A percentile compares a stretch with the other conserved stretches of the same genome.
Conservation (phyloP, 2,329 filamentous ascomycete species). For the Ramichloridium luteum region DNA sequence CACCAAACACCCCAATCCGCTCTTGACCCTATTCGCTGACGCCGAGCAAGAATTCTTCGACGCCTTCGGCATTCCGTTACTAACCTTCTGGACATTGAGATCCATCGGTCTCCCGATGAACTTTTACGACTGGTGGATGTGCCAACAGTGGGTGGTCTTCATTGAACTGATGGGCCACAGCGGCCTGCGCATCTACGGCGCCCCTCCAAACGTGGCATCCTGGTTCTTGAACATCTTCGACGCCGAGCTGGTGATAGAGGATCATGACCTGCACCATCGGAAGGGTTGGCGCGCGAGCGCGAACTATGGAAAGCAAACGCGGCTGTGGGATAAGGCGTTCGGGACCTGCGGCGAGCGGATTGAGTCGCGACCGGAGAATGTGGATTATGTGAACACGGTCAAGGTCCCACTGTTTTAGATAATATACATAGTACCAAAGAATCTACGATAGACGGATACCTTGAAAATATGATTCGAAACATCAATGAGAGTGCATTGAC, state of each 20-base stretch:
- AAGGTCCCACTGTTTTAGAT: conserved; percentile 9
- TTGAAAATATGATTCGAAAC: background rate
- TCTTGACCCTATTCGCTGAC: conserved; percentile 33
- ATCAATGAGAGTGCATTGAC: no score
- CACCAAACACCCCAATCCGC: conserved; percentile 34
- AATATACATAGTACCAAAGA: no score
- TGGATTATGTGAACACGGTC: conserved; percentile 7
- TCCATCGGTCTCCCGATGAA: conserved; percentile 31
- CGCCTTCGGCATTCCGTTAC: conserved; percentile 29
- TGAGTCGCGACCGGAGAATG: conserved; percentile 17
- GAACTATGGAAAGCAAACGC: conserved; percentile 31
- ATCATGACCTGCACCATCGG: conserved; percentile 31
- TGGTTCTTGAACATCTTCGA: conserved; percentile 25
- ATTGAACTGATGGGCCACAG: conserved; percentile 30
- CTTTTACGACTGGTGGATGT: conserved; percentile 39
- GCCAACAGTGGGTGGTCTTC: conserved; percentile 33
- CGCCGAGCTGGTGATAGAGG: conserved; percentile 32
- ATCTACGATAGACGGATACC: background rate
- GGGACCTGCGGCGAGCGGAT: conserved; percentile 24
- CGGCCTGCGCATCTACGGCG: conserved; percentile 28
- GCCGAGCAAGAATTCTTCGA: conserved; percentile 33
- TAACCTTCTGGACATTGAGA: conserved; percentile 29
- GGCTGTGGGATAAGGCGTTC: conserved; percentile 27
- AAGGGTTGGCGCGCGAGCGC: conserved; percentile 28
- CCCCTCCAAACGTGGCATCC: conserved; percentile 25